Evolutionary conservation across 352 stramenopile species (phyloP).

Genomic region (Phytophthora parvispora): DNA sequence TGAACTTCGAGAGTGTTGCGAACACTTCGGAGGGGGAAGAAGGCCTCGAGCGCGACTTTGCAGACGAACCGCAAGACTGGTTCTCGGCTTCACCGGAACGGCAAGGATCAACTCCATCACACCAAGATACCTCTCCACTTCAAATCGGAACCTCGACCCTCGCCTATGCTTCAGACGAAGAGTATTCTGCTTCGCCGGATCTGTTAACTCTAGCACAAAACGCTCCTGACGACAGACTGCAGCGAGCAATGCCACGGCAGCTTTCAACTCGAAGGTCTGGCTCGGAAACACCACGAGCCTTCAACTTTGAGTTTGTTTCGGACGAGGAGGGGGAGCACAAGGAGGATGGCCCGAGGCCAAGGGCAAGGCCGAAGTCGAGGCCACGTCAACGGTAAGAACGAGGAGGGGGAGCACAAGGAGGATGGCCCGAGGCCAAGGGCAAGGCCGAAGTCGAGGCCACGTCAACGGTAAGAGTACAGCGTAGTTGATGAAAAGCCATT

Average conservation of each 20-base stretch:
- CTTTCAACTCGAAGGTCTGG: constrained; percentile 6
- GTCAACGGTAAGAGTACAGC: constrained; percentile 13
- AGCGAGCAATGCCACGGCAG: neutral
- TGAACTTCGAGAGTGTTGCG: constrained; percentile 38
- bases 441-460: too few species aligned
- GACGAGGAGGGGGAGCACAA: constrained; percentile 34
- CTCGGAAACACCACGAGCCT: constrained; percentile 35
- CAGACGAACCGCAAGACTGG: constrained; percentile 25
- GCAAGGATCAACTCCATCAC: constrained; percentile 12
- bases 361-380: constrained; percentile 7
- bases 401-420: constrained; percentile 31
- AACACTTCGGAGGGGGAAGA: constrained; percentile 7
- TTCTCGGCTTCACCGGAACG: constrained; percentile 25
- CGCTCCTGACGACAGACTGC: neutral
- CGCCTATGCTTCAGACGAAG: constrained; percentile 17
- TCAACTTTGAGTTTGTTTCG: constrained; percentile 60
- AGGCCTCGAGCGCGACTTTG: constrained; percentile 7
- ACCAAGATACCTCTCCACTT: constrained; percentile 5
- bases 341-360: constrained; percentile 8
- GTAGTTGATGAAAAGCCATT: constrained; percentile 19
- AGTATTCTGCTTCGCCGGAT: constrained; percentile 27
- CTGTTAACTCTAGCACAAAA: constrained; percentile 15
- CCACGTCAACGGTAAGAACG: too few species aligned
- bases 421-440: constrained; percentile 5
- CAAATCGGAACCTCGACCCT: constrained; percentile 14